Evolutionary conservation across 1,284 basidiomycete genomes (phyloP), one percentile per base, ranked within the genome.

Genomic region (Marasmius tenuissimus): DNA sequence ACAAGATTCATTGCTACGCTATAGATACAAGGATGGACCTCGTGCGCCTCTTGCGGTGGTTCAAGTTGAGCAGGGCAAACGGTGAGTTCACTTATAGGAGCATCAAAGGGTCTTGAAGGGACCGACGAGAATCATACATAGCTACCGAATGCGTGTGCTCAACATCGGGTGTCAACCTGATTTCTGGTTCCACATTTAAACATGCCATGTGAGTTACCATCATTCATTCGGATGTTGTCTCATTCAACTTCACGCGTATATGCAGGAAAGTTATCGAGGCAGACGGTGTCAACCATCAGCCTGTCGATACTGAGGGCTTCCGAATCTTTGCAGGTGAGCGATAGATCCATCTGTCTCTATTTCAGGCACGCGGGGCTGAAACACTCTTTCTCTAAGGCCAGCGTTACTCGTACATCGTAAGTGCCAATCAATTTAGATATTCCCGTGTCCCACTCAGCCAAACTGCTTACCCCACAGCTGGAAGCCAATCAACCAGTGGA

Each of bases 21-120:
- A 33, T 5, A 18, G 78, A 34, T 83, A 71, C 55, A 11, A 58
- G 3, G 72, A 70, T 11, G 75, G 75, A 16, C 72, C 77, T 12
- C 58, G 67, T 16, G 50, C 64, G 2, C 67, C 71, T 14, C 71
- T 81, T 38, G 65, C 78, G 0, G 69, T 82, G n/a, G 62, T 79
- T 49, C 64, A 48, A 10, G 66, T 66, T 7, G 48, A 51, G 9
- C 22, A 57, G n/a, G 62, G 64, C 4, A 61, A 60, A 34, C 57
- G 61, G 39, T 69, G 35, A 38, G 52, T 38, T 18, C 3, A 52
- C 40, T 1, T 3, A 5, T 7, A n/a, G 7, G 14, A 18, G 1
- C 1, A 5, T 2, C 33, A 6, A 11, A 8, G 5, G 27, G 2
- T 27, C 27, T 4, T 34, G 34, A 18, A 3, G 14, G 34, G 8